These are phyloP conservation scores for Aspergillus egyptiacus DNA, from an alignment of 495 filamentous ascomycete species.

Conservation along the genomic window DNA sequence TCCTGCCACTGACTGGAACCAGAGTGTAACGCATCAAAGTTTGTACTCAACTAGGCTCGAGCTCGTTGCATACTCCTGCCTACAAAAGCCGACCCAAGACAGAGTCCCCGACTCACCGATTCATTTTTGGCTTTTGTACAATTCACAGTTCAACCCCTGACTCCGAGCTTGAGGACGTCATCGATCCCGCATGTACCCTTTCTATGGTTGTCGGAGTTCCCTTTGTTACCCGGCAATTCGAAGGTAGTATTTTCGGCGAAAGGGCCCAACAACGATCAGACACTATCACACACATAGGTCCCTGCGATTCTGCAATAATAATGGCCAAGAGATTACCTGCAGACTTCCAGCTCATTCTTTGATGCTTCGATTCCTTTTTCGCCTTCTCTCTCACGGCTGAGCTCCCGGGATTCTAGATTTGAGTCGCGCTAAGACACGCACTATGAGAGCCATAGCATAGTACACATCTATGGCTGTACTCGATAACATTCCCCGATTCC, in stretches of 20 bases:
- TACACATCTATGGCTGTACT: not conserved
- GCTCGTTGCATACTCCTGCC: not conserved
- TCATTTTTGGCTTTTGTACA: too few species aligned
- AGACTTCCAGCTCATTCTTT: slow-evolving; percentile 21
- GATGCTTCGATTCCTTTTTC: slow-evolving; percentile 16
- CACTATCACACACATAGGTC: slow-evolving; percentile 8
- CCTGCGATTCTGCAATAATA: slow-evolving; percentile 7
- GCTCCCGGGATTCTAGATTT: slow-evolving; percentile 24
- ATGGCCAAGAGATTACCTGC: slow-evolving; percentile 22
- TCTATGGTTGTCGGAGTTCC: not conserved
- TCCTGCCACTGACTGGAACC: not conserved
- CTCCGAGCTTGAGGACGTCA: not conserved
- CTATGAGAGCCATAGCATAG: slow-evolving; percentile 19
- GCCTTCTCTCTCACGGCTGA: slow-evolving; percentile 13
- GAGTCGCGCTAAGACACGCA: slow-evolving; percentile 20
- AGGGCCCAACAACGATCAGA: slow-evolving; percentile 3
- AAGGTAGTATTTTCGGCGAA: not conserved
- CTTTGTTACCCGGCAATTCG: not conserved
- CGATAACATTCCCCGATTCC: too few species aligned
- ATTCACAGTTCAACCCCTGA: too few species aligned
- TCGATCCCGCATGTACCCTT: not conserved
- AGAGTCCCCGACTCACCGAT: not conserved
- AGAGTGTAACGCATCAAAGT: not conserved
- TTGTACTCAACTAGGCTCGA: too few species aligned
- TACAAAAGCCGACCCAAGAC: not conserved